Percentiles rank a stretch among this genome's conserved stretches.
Conservation (phyloP, 2,329 filamentous ascomycete species). For the Orbilia blumenaviensis region DNA sequence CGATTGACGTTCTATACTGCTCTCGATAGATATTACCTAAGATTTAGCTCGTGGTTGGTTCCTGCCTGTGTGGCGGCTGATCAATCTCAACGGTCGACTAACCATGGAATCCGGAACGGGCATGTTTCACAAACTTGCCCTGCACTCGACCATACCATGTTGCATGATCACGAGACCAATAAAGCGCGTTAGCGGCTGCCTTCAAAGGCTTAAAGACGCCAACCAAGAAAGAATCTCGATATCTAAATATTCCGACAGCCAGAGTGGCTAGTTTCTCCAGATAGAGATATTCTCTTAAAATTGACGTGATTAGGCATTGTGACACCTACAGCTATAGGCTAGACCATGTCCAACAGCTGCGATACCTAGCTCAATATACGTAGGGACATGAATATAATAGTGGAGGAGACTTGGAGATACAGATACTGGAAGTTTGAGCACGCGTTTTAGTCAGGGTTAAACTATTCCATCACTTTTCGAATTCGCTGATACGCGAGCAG, state of each 20-base stretch:
- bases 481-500: too few relatives aligned
- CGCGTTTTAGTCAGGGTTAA: too few relatives aligned
- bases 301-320: neutral
- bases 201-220: neutral
- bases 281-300: neutral
- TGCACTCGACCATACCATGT: neutral
- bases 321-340: too few relatives aligned
- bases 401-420: too few relatives aligned
- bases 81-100: neutral
- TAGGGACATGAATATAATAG: too few relatives aligned
- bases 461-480: too few relatives aligned
- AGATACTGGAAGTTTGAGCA: too few relatives aligned
- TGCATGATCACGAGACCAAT: neutral
- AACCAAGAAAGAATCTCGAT: too few relatives aligned
- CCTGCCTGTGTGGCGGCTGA: constrained; percentile 1
- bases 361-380: too few relatives aligned
- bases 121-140: neutral
- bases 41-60: constrained; percentile 13
- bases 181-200: neutral
- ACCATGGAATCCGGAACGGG: neutral
- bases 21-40: constrained; percentile 22
- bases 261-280: neutral
- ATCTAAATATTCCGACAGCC: too few relatives aligned
- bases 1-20: neutral
- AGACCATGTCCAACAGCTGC: too few relatives aligned